These are phyloP conservation scores for Wickerhamomyces sp. DNA, from an alignment of 1,139 yeast genomes.

Conservation along the genomic window DNA sequence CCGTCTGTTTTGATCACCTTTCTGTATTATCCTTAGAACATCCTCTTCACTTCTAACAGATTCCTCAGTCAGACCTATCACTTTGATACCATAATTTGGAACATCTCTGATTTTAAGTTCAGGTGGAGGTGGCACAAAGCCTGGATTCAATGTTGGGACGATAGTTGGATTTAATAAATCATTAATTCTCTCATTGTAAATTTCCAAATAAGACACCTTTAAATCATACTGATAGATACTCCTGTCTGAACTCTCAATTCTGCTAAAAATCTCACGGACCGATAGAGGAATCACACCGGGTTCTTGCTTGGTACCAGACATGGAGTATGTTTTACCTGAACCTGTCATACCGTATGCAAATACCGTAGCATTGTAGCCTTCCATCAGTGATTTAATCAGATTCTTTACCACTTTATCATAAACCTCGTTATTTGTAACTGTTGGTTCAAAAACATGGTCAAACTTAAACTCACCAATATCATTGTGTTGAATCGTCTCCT, in stretches of 20 bases:
- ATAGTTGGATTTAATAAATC: slow-evolving; percentile 49
- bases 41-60: slow-evolving; percentile 53
- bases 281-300: slow-evolving; percentile 80
- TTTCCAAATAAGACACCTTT: slow-evolving; percentile 73
- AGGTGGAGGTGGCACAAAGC: slow-evolving; percentile 9
- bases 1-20: slow-evolving; percentile 71
- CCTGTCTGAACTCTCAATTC: slow-evolving; percentile 31
- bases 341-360: slow-evolving; percentile 97
- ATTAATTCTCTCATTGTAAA: slow-evolving; percentile 79
- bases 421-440: slow-evolving; percentile 50
- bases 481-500: slow-evolving; percentile 39
- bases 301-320: slow-evolving; percentile 69
- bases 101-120: slow-evolving; percentile 79
- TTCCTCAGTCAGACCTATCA: slow-evolving; percentile 69
- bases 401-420: slow-evolving; percentile 57
- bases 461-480: slow-evolving; percentile 59
- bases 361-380: slow-evolving; percentile 84
- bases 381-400: slow-evolving; percentile 60
- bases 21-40: slow-evolving; percentile 51
- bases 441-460: slow-evolving; percentile 69
- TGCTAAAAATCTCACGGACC: slow-evolving; percentile 57
- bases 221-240: slow-evolving; percentile 36
- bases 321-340: slow-evolving; percentile 88
- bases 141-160: slow-evolving; percentile 5
- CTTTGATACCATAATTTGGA: slow-evolving; percentile 63